Evolutionary conservation across 306 rosid genomes (phyloP).

Genomic region (Macrotyloma uniflorum): DNA sequence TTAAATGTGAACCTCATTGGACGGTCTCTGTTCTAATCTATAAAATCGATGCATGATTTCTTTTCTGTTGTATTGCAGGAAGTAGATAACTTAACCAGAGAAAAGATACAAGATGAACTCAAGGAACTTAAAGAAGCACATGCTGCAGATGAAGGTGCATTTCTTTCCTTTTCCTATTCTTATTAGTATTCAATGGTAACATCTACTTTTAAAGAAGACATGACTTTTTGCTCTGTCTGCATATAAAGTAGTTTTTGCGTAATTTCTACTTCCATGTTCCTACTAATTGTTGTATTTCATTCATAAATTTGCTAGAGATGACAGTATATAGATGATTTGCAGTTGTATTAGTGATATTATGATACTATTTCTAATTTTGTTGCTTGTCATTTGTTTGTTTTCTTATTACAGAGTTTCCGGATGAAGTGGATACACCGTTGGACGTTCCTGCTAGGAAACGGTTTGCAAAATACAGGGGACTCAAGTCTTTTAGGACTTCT

Average conservation of each 20-base stretch:
- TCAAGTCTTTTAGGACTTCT: constrained; percentile 95
- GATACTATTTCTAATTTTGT: not conserved
- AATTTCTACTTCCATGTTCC: constrained; percentile 8
- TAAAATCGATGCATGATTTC: not conserved
- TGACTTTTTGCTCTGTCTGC: not conserved
- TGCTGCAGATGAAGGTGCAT: constrained; percentile 90
- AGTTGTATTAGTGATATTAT: constrained; percentile 17
- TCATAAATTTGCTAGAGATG: constrained; percentile 4
- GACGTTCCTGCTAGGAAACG: constrained; percentile 87
- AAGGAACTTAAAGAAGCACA: constrained; percentile 84
- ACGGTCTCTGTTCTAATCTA: not conserved
- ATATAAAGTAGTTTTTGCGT: not conserved
- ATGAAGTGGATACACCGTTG: constrained; percentile 95
- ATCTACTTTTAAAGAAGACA: not conserved
- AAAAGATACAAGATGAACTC: constrained; percentile 81
- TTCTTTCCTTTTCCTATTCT: constrained; percentile 5
- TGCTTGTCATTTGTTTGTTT: constrained; percentile 24
- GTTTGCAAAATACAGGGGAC: constrained; percentile 92
- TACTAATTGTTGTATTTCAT: not conserved
- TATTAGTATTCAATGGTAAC: not conserved
- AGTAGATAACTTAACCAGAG: constrained; percentile 73
- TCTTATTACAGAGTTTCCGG: constrained; percentile 77
- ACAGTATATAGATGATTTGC: constrained; percentile 1
- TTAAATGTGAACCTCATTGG: not conserved
- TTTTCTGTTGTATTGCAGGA: constrained; percentile 63